Conservation (phyloP, 1,284 basidiomycete species). For the Apiotrichum gracile region DNA sequence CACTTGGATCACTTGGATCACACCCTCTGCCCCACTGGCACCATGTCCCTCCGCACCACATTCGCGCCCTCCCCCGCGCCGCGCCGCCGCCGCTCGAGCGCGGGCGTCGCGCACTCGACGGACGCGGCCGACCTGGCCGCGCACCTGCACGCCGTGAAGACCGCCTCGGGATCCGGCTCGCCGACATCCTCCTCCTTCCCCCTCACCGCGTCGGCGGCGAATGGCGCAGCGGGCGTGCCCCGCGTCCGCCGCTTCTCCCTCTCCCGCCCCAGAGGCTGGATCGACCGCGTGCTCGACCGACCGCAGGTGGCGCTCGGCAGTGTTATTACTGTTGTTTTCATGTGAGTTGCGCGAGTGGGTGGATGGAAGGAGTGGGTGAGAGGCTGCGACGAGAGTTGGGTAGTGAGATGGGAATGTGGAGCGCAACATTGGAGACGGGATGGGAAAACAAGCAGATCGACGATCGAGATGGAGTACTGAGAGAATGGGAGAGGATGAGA, state of each 20-base stretch:
- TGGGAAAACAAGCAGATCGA: too few species aligned
- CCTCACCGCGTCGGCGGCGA: too few species aligned
- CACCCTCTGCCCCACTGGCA: neutral
- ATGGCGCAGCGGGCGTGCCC: neutral
- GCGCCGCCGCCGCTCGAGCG: conserved; percentile 8
- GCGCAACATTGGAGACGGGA: too few species aligned
- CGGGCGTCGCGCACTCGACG: neutral
- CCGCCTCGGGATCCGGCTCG: too few species aligned
- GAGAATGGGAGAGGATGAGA: too few species aligned
- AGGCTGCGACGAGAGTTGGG: neutral
- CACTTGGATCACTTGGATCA: too few species aligned
- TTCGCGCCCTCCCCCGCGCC: neutral
- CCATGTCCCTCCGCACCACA: neutral
- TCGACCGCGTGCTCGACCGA: conserved; percentile 3
- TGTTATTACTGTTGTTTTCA: conserved; percentile 16
- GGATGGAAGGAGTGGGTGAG: neutral
- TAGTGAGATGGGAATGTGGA: neutral
- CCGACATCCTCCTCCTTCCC: too few species aligned
- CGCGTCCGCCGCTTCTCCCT: neutral
- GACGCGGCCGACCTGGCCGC: conserved; percentile 5
- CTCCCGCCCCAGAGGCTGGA: neutral
- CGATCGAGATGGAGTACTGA: too few species aligned
- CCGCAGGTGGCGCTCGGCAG: conserved; percentile 15
- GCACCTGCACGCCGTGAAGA: neutral
- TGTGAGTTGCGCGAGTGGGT: conserved; percentile 16